Conservation (phyloP, 371 early-diverging fungal species). For the Umbelopsis sp. region DNA sequence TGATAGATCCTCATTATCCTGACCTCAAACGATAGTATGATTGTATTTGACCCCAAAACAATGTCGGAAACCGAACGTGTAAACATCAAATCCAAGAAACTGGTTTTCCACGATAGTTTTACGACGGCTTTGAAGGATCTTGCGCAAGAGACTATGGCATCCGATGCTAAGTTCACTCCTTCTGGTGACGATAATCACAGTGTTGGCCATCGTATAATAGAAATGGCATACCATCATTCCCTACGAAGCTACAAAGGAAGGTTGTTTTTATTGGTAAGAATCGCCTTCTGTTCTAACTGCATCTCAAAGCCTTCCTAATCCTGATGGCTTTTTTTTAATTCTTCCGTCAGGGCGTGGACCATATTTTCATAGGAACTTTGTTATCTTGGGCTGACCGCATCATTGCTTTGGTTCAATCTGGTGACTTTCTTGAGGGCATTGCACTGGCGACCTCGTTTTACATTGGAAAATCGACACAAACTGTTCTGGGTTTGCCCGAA, state of each 20-base stretch:
- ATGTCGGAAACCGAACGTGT: constrained; percentile 68
- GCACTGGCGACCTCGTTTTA: constrained; percentile 69
- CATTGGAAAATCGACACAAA: constrained; percentile 61
- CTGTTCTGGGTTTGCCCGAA: constrained; percentile 73
- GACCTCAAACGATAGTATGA: constrained; percentile 70
- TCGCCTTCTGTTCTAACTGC: background rate
- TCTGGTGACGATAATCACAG: constrained; percentile 11
- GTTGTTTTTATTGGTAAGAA: constrained; percentile 65
- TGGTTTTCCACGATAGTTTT: constrained; percentile 74
- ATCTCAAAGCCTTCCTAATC: background rate
- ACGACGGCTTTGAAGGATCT: constrained; percentile 43
- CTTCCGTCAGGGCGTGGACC: constrained; percentile 59
- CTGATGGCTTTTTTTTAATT: background rate
- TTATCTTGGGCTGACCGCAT: constrained; percentile 81
- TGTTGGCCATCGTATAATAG: constrained; percentile 32
- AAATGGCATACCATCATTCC: constrained; percentile 76
- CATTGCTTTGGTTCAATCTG: constrained; percentile 68
- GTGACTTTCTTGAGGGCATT: constrained; percentile 76
- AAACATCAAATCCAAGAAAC: constrained; percentile 55
- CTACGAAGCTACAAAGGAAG: constrained; percentile 71
- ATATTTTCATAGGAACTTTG: constrained; percentile 67
- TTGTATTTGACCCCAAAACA: constrained; percentile 68
- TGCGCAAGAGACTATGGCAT: constrained; percentile 17
- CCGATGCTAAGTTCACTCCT: constrained; percentile 19
- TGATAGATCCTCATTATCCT: constrained; percentile 63